Evolutionary conservation across 208 protist genomes (phyloP), one percentile per base, ranked within the genome.

Genomic region (Naegleria gruberi): DNA sequence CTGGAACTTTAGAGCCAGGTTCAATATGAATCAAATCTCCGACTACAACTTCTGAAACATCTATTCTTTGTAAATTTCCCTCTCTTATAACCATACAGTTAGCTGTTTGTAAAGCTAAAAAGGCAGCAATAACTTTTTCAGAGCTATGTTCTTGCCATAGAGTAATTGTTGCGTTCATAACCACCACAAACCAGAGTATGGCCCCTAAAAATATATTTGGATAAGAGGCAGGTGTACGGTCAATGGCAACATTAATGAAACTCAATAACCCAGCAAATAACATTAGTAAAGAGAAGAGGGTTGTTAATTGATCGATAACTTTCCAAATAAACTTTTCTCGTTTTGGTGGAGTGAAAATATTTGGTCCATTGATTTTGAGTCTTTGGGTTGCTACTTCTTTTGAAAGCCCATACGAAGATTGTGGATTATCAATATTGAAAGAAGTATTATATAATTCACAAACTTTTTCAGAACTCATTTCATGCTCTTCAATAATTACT

Each of bases 21-120:
- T 89, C 83, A 51, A 96, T 83, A 41, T 92, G 26, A 23, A 97
- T 91, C 55, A 98, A 82, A 91, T 97, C 96, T 89, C 96, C 96
- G 89, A 87, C 26, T 90, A 5, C 40, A 10, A 65, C 15, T 65
- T 65, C 51, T 65, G 15, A 30, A 1, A 65, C 51, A 19, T 92
- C 82, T 0, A 93, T 57, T 65, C 55, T 82, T 2, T 92, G 37
- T 4, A 43, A 82, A 51, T 2, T 41, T 81, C 82, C 89, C 19
- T 92, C 74, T 85, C 93, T 92, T 40, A 57, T 57, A 0, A 87
- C 89, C 19, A 46, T 86, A 37, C 37, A 47, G 41, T 86, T 46
- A 7, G 82, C 19, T 19, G 82, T 26, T 47, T 26, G 30, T 8
- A 94, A 82, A 40, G 90, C 34, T 55, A 89, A 57, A 47, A 96